Evolutionary conservation across 2,329 filamentous ascomycete genomes (phyloP).

Genomic region (Metarhizium album): DNA sequence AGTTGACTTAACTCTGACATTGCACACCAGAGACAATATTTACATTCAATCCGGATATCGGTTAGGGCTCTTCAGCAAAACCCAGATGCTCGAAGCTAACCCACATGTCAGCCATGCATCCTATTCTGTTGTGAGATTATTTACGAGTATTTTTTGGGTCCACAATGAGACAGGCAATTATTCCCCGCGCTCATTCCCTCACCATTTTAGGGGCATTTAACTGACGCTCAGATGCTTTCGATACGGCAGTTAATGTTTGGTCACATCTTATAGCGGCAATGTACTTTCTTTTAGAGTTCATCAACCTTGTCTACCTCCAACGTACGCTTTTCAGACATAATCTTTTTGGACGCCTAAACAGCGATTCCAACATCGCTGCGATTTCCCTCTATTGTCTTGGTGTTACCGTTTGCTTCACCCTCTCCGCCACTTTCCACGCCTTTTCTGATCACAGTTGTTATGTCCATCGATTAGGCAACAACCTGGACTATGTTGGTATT

Average conservation of each 20-base stretch:
- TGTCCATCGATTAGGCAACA: not conserved
- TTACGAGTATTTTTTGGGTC: not conserved
- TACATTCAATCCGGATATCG: not conserved
- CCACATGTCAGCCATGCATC: not conserved
- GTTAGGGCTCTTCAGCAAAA: not conserved
- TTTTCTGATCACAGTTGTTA: not conserved
- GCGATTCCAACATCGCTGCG: not conserved
- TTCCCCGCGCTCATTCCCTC: not conserved
- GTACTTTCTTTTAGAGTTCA: not conserved
- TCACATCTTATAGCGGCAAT: not conserved
- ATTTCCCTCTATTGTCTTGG: not conserved
- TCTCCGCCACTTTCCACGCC: not conserved
- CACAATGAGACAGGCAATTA: not conserved
- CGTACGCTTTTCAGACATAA: too few relatives aligned
- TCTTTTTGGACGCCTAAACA: too few relatives aligned
- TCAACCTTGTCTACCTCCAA: too few relatives aligned
- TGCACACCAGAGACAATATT: not conserved
- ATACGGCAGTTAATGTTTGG: not conserved
- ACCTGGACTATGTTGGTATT: not conserved
- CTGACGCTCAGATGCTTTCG: not conserved
- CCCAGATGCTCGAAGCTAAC: not conserved
- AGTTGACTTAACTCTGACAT: too few relatives aligned
- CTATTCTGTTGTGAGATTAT: not conserved
- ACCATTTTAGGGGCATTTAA: not conserved
- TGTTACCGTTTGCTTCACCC: not conserved